Base-by-base conservation (phyloP, 2,329 filamentous ascomycete species). In the Endocalyx cinctus region DNA sequence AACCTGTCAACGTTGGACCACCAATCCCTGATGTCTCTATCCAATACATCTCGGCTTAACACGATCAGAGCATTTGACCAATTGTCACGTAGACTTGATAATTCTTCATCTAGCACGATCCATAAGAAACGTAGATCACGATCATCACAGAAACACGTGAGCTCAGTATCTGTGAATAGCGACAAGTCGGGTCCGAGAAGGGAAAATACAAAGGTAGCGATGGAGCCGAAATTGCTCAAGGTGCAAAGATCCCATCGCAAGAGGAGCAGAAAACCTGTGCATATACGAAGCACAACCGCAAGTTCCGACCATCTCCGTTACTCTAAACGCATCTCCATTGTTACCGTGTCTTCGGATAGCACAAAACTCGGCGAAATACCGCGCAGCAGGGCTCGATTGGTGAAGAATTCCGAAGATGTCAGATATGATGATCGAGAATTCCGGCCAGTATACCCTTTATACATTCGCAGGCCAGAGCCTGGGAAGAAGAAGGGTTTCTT, bases 11-110 rank as follows among this genome's bases (percentile, higher is more conserved):
- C n/a, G n/a, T 45, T 71, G 26, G 66, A 72, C 50, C 72, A 69
- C 39, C 57, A 61, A 17, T 66, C 66, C 3, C 58, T 76, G 17
- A 52, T 65, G 38, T 59, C 63, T 5, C 46, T 75, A 17, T 74
- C 70, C 4, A 66, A 64, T 37, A 51, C 62, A 4, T 72, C 69
- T 0, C 59, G 69, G 17, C 38, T 59, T n/a, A 66, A 72, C 31
- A 67, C 70, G 2, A 61, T 74, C 38, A 57, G 58, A 35, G 59
- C 70, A 6, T 73, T 76, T 34, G 61, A 69, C 31, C 58, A 61
- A 12, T 54, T 75, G 17, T 72, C 70, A 2, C 52, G 22, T 29
- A 60, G 49, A 47, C 51, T 53, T 18, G 47, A 29, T 27, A 43
- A 20, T 10, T 30, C 39, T 4, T 18, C 28, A 7, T 17, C 31